phyloP scores from a whole-genome alignment of 768 basidiomycete species.

The Gloeophyllum trabeum region DNA sequence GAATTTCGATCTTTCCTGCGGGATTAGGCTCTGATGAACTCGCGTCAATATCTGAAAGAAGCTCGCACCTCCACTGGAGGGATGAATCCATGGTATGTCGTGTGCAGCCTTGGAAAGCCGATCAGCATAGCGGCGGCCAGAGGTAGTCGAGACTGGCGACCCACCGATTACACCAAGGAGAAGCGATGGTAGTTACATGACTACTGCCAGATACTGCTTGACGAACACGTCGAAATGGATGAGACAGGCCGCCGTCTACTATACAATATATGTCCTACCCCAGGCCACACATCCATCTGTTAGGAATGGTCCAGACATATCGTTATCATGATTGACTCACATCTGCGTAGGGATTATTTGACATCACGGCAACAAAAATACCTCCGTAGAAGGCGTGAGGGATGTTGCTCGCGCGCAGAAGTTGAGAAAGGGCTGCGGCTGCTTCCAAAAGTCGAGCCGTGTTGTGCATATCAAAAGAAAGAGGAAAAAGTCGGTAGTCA shows the following conservation, averaged over 20 bases:
- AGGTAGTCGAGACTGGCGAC: slow-evolving; percentile 8
- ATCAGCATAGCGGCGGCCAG: slow-evolving; percentile 6
- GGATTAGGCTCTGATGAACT: slow-evolving; percentile 4
- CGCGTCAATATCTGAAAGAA: slow-evolving; percentile 6
- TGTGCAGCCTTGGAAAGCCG: slow-evolving; percentile 44
- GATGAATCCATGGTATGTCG: slow-evolving; percentile 64
- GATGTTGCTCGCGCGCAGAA: slow-evolving; percentile 44
- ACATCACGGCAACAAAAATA: slow-evolving; percentile 57
- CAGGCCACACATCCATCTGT: too few species aligned
- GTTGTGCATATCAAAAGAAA: slow-evolving; percentile 43
- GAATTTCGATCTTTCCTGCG: slow-evolving; percentile 58
- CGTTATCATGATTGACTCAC: slow-evolving; percentile 27
- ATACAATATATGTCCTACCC: slow-evolving; percentile 81
- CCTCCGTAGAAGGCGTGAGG: slow-evolving; percentile 80
- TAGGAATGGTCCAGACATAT: background rate
- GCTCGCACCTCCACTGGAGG: slow-evolving; percentile 71
- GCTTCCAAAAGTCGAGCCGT: slow-evolving; percentile 69
- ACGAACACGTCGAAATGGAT: slow-evolving; percentile 73
- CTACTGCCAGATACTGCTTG: slow-evolving; percentile 58
- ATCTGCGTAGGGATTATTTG: slow-evolving; percentile 54
- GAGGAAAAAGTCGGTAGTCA: slow-evolving; percentile 19
- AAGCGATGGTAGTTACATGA: slow-evolving; percentile 55
- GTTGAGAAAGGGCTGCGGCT: slow-evolving; percentile 58
- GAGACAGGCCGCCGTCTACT: slow-evolving; percentile 58
- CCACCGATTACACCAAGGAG: slow-evolving; percentile 83